Conservation (phyloP, 495 filamentous ascomycete species). For the Hypoxylon fuscum region DNA sequence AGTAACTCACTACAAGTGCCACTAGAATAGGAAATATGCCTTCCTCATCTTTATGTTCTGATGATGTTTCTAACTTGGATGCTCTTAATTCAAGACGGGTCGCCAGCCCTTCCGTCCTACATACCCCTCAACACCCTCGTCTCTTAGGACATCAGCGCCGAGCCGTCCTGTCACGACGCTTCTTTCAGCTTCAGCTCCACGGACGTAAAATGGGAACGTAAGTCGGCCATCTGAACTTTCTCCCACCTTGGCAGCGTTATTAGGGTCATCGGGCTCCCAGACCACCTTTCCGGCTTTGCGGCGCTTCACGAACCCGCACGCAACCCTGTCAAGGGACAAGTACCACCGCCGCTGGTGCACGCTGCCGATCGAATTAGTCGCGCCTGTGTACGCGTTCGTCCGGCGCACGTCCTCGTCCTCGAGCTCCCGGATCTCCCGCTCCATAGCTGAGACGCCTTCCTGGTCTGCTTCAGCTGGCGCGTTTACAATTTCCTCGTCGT, state of each 20-base stretch:
- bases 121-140: slow-evolving; percentile 66
- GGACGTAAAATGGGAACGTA: slow-evolving; percentile 67
- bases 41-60: too few relatives aligned
- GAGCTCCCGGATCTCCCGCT: slow-evolving; percentile 50
- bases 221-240: slow-evolving; percentile 33
- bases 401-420: slow-evolving; percentile 62
- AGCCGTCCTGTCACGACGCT: slow-evolving; percentile 70
- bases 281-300: slow-evolving; percentile 31
- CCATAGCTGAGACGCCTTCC: slow-evolving; percentile 37
- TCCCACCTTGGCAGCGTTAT: neutral
- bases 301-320: slow-evolving; percentile 60
- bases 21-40: too few relatives aligned
- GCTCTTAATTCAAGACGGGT: slow-evolving; percentile 58
- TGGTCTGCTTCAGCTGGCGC: slow-evolving; percentile 25
- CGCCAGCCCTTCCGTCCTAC: slow-evolving; percentile 66
- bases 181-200: slow-evolving; percentile 63
- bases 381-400: slow-evolving; percentile 71
- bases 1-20: too few relatives aligned
- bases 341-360: slow-evolving; percentile 73
- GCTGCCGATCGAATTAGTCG: slow-evolving; percentile 68
- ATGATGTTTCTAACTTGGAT: neutral
- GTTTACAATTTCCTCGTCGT: slow-evolving; percentile 34
- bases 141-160: slow-evolving; percentile 63
- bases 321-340: slow-evolving; percentile 62
- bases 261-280: slow-evolving; percentile 34